phyloP scores from a whole-genome alignment of 352 stramenopile species.

The Aphanomyces cochlioides region DNA sequence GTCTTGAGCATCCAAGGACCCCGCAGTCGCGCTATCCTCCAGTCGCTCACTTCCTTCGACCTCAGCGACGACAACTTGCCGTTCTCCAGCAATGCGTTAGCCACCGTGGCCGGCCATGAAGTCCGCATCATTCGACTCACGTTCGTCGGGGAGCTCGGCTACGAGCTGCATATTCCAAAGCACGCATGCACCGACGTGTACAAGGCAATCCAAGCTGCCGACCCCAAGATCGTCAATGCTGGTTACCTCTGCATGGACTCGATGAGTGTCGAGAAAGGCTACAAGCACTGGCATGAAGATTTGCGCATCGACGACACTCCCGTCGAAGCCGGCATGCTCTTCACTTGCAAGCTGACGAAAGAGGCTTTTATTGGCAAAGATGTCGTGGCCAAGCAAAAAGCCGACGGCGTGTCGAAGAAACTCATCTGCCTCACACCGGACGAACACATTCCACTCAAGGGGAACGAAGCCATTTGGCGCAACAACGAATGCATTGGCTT shows the following conservation, averaged over 20 bases:
- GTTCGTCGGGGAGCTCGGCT: constrained; percentile 42
- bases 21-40: constrained; percentile 41
- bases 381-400: constrained; percentile 32
- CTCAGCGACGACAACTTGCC: constrained; percentile 38
- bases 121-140: constrained; percentile 38
- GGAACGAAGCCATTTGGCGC: constrained; percentile 39
- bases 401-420: constrained; percentile 32
- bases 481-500: constrained; percentile 34
- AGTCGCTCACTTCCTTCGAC: constrained; percentile 41
- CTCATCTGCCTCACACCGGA: constrained; percentile 36
- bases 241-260: constrained; percentile 39
- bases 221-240: constrained; percentile 32
- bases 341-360: constrained; percentile 37
- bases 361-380: constrained; percentile 32
- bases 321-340: constrained; percentile 37
- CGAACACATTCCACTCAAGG: constrained; percentile 33
- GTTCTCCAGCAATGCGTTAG: constrained; percentile 42
- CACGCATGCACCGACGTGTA: constrained; percentile 49
- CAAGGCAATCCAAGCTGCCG: constrained; percentile 38
- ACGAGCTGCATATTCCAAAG: constrained; percentile 43
- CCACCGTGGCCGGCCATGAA: constrained; percentile 45
- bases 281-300: constrained; percentile 38
- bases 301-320: constrained; percentile 36
- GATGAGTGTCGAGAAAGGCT: constrained; percentile 38
- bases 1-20: constrained; percentile 65